Evolutionary conservation across 768 basidiomycete genomes (phyloP), one percentile per base, ranked within the genome.

Genomic region (Leccinum subgranulosum): DNA sequence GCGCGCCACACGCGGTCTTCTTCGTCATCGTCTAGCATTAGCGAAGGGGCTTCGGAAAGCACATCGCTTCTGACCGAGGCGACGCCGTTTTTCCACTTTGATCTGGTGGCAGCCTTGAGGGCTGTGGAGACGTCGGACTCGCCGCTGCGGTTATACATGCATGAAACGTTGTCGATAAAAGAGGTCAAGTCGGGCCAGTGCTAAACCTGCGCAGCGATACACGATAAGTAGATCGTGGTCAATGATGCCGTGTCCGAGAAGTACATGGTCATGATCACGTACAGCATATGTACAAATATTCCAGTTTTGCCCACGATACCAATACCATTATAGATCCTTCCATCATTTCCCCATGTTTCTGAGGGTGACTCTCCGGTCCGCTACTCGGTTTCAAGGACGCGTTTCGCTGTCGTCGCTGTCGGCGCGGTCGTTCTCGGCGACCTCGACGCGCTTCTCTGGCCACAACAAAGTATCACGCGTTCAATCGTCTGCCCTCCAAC

Each of bases 61-160:
- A 64, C 34, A 17, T 73, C 80, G 15, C 65, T 88, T 41, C 68
- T 85, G 29, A 70, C 78, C 1, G 61, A 76, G 9, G 79, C 81
- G 39, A 92, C 89, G 7, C 90, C 90, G 9, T 92, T 86, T 80
- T 96, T 98, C 87, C 96, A 98, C 76, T 77, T 97, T 62, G 94
- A 96, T 70, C 75, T 98, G 36, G 73, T 78, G 31, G 77, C 80
- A 3, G 92, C 92, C 39, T 84, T 93, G 41, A 77, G 73, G 8
- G 85, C 86, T 12, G 90, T 88, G 6, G 88, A 91, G 66, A 72
- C 69, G 19, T 41, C 41, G 60, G 77, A 74, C 29, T 29, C 55
- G 15, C 53, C 19, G 11, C 50, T 21, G 11, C 23, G 29, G 6
- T 29, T 59, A 21, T 60, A 48, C 14, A 49, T 50, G 8, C 51